Evolutionary conservation across 805 yeast genomes (phyloP), one percentile per base, ranked within the genome.

Genomic region (Candida awuae): DNA sequence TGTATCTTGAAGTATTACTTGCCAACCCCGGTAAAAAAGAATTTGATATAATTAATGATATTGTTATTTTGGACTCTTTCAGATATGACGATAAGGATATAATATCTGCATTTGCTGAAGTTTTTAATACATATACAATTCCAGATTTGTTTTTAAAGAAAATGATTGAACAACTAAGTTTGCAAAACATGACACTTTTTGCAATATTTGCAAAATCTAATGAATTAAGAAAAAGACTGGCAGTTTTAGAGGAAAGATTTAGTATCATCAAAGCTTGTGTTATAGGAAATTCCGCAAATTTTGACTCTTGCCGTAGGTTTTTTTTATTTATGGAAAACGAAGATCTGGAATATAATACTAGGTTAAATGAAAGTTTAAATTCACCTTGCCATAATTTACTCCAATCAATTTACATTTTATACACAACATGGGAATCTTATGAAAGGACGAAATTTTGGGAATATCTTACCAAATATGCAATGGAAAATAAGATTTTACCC

Each of bases 371-470:
- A n/a, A n/a, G n/a, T n/a, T n/a, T n/a, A 15, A n/a, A 4, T 12
- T 25, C 28, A 12, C 28, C 28, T 7, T 25, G n/a, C n/a, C n/a
- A 25, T 14, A 12, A 12, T 5, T 14, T 25, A 25, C 13, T 25
- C 4, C 10, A 25, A 10, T 25, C 28, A 25, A 9, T 10, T 10
- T 13, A 25, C 10, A 17, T 34, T 39, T 34, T 34, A 31, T 22
- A 18, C 35, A 19, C 21, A 26, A 14, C 32, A 39, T 30, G 31
- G 19, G 25, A 29, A 3, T 30, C 33, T 7, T 35, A 32, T 9
- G 32, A 29, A 27, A 40, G 36, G 32, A 12, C 32, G 8, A 19
- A 22, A 7, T 40, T 40, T 40, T 40, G 43, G 43, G 25, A 40
- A 30, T 30, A 20, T 12, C 35, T 17, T 28, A 16, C 40, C 6